Evolutionary conservation across 2,329 filamentous ascomycete genomes (phyloP).

Genomic region (Zopfia rhizophila): DNA sequence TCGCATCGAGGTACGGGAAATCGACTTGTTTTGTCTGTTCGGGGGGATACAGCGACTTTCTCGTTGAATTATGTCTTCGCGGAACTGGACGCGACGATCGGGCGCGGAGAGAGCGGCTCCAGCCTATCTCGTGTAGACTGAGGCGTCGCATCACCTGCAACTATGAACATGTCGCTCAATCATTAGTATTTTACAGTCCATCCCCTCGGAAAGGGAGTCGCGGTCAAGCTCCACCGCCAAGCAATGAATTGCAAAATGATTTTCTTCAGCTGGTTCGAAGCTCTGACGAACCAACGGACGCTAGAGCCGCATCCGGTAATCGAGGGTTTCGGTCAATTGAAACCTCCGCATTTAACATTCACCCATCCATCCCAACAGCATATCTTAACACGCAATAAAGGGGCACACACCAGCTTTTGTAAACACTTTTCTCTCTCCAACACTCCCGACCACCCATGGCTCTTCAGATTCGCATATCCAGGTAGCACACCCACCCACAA

Average conservation of each 20-base stretch:
- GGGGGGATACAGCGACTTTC: too few species aligned
- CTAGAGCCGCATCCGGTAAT: constrained; percentile 34
- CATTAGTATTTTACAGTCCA: neutral
- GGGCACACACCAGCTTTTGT: constrained; percentile 2
- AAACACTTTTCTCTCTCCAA: constrained; percentile 3
- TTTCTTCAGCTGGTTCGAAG: constrained; percentile 26
- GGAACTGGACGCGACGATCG: constrained; percentile 7
- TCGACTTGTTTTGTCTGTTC: constrained; percentile 41
- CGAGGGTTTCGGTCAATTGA: constrained; percentile 25
- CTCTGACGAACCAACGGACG: constrained; percentile 23
- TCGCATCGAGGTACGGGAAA: constrained; percentile 60
- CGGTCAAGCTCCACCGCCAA: constrained; percentile 22
- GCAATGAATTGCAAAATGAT: constrained; percentile 14
- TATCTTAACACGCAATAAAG: constrained; percentile 1
- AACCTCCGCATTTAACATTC: constrained; percentile 29
- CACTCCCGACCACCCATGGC: constrained; percentile 36
- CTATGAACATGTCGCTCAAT: constrained; percentile 27
- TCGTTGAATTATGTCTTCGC: too few species aligned
- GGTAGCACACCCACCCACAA: constrained; percentile 31
- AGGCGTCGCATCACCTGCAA: constrained; percentile 41
- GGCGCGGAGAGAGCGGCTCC: constrained; percentile 33
- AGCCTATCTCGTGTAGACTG: constrained; percentile 34
- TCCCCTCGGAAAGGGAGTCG: constrained; percentile 2
- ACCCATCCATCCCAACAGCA: constrained; percentile 18
- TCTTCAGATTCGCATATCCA: constrained; percentile 19